Conservation (phyloP, 116 monocot genomes). For the Iris pallida region DNA sequence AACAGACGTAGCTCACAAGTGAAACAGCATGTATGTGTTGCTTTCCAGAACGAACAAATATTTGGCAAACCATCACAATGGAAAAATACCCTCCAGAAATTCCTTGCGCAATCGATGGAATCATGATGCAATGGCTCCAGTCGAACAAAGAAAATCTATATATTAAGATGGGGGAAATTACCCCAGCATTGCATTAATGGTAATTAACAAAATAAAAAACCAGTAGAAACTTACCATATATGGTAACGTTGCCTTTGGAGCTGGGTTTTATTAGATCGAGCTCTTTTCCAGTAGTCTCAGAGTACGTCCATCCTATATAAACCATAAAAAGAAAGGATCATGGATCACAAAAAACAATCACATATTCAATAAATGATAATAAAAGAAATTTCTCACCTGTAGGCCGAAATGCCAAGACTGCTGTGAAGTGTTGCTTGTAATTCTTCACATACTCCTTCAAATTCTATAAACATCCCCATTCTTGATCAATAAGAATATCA, state of each 20-base stretch:
- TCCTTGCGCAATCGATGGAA: no score
- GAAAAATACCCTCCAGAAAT: no score
- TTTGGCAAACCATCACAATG: no score
- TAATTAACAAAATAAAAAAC: no score
- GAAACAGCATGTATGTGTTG: no score
- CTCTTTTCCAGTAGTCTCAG: conserved; percentile 35
- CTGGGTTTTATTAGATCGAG: conserved; percentile 56
- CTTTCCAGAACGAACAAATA: no score
- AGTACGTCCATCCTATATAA: conserved; percentile 64
- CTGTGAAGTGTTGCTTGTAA: conserved; percentile 29
- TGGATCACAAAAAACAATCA: background rate
- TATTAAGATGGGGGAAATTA: no score
- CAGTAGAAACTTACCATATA: conserved; percentile 40
- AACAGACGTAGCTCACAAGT: no score
- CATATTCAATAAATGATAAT: background rate
- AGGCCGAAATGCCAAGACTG: conserved; percentile 68
- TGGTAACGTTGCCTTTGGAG: conserved; percentile 41
- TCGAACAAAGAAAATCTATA: no score
- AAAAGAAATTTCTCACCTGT: conserved; percentile 35
- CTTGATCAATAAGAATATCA: background rate
- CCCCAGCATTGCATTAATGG: no score
- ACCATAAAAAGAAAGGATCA: background rate
- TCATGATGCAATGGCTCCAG: no score
- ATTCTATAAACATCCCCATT: conserved; percentile 26
- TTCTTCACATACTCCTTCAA: conserved; percentile 46